A percentile compares a stretch with the other conserved stretches of the same genome.
phyloP scores from a whole-genome alignment of 345 rosid genomes.

The Physaria fendleri region DNA sequence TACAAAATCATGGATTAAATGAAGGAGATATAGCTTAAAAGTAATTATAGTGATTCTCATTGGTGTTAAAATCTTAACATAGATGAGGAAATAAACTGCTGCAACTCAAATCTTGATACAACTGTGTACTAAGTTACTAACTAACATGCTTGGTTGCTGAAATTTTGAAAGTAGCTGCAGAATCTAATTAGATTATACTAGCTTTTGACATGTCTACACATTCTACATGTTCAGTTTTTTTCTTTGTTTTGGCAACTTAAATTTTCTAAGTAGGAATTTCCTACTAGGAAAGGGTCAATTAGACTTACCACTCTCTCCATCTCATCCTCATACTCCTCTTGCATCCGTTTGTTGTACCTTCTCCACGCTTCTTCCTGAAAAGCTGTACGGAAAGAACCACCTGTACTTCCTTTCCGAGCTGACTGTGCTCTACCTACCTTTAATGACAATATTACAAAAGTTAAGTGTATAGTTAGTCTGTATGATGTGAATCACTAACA shows the following conservation, averaged over 20 bases:
- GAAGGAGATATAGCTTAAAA: neutral
- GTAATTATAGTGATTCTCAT: neutral
- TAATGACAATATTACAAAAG: conserved; percentile 16
- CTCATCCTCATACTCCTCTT: conserved; percentile 94
- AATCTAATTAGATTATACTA: neutral
- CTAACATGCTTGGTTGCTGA: neutral
- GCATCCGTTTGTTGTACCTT: conserved; percentile 82
- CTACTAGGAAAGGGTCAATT: neutral
- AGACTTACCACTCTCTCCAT: conserved; percentile 91
- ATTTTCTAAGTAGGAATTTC: too few species aligned
- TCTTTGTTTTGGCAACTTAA: neutral
- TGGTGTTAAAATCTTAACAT: neutral
- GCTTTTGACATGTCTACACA: neutral
- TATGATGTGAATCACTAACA: neutral
- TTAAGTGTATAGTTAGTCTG: conserved; percentile 17
- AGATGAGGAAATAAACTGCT: neutral
- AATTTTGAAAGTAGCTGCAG: neutral
- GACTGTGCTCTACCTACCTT: conserved; percentile 70
- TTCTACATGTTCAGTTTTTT: neutral
- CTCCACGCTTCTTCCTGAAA: conserved; percentile 88
- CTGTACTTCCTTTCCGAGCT: conserved; percentile 37
- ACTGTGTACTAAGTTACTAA: neutral
- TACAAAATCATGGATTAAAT: neutral
- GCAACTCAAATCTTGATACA: neutral
- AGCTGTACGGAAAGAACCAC: conserved; percentile 60